Conservation (phyloP, 108 stramenopile genomes). For the Conticribra weissflogii region DNA sequence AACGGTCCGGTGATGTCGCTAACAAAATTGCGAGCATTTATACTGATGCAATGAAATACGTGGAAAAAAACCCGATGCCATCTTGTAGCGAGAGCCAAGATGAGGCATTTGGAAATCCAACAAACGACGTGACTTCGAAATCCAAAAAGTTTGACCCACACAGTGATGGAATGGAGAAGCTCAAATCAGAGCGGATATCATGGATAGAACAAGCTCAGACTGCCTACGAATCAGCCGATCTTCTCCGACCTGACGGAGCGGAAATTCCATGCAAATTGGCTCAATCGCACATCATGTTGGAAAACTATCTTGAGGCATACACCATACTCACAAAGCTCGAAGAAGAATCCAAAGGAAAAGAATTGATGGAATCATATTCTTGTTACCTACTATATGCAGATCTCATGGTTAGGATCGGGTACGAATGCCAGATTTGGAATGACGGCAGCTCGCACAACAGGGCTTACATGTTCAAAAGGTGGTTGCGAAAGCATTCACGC, state of each 20-base stretch:
- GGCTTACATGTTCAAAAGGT: conserved; percentile 81
- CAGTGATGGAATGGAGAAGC: conserved; percentile 15
- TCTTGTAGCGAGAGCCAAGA: neutral
- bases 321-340: conserved; percentile 80
- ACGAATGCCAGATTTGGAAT: conserved; percentile 82
- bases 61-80: conserved; percentile 5
- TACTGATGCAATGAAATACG: conserved; percentile 25
- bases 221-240: conserved; percentile 73
- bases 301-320: conserved; percentile 70
- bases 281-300: conserved; percentile 67
- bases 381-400: conserved; percentile 85
- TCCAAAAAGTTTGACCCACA: conserved; percentile 38
- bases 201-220: conserved; percentile 77
- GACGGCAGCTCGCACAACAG: conserved; percentile 50
- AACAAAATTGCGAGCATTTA: conserved; percentile 63
- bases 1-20: conserved; percentile 78
- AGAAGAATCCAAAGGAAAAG: conserved; percentile 43
- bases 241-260: conserved; percentile 76
- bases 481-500: conserved; percentile 80
- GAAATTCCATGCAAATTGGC: conserved; percentile 84
- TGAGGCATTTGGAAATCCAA: too few species aligned
- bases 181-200: conserved; percentile 28
- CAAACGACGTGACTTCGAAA: conserved; percentile 35
- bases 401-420: conserved; percentile 83
- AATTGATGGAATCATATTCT: conserved; percentile 67